phyloP scores from a whole-genome alignment of 257 asterid species.

The Solanum pennellii region DNA sequence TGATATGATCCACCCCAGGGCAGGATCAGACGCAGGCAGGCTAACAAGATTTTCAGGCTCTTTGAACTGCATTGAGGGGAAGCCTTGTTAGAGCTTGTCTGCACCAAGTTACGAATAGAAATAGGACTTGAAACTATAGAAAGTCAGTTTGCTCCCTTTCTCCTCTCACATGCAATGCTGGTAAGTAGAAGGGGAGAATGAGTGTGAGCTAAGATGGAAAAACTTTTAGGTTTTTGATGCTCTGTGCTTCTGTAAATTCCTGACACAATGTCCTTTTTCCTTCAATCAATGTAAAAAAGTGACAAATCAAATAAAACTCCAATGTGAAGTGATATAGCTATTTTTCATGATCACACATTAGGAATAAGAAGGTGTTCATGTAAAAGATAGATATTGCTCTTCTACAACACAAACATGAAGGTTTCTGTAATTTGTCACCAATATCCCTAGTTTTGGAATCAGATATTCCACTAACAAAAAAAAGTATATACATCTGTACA shows the following conservation, averaged over 20 bases:
- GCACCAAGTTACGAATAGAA: background rate
- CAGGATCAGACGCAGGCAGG: slow-evolving; percentile 26
- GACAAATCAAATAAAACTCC: background rate
- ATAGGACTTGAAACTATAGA: background rate
- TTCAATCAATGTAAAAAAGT: background rate
- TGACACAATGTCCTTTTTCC: background rate
- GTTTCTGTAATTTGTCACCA: background rate
- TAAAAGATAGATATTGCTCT: background rate
- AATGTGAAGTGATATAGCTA: background rate
- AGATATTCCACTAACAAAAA: background rate
- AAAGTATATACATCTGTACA: background rate
- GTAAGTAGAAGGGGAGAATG: background rate
- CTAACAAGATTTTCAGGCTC: slow-evolving; percentile 48
- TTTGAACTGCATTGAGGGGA: slow-evolving; percentile 22
- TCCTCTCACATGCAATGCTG: background rate
- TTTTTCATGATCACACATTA: background rate
- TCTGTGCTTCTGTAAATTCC: background rate
- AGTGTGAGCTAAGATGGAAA: slow-evolving; percentile 1
- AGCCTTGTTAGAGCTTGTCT: slow-evolving; percentile 15
- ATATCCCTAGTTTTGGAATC: background rate
- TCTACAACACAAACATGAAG: background rate
- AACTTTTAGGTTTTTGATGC: background rate
- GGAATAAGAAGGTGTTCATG: background rate
- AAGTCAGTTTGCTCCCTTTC: slow-evolving; percentile 2
- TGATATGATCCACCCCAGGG: slow-evolving; percentile 30